Conservation (phyloP, 2,329 filamentous ascomycete genomes). For the Penicillium sp. region DNA sequence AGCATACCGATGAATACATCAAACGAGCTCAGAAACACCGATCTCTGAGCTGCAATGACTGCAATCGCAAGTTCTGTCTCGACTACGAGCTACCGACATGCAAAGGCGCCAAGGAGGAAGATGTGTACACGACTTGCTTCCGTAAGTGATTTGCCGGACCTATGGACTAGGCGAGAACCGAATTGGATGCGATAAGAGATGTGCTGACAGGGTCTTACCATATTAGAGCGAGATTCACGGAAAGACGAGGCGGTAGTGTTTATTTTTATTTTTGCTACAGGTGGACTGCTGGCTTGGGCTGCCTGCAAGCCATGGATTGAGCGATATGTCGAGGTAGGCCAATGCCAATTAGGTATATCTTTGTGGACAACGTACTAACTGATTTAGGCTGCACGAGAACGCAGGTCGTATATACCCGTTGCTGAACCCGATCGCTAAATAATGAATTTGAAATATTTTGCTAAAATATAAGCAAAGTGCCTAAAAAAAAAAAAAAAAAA, state of each 20-base stretch:
- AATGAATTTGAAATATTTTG: background rate
- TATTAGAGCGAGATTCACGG: conserved; percentile 61
- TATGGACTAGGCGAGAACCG: background rate
- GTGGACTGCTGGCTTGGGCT: conserved; percentile 61
- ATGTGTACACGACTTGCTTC: conserved; percentile 66
- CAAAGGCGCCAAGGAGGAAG: conserved; percentile 61
- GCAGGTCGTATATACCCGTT: conserved; percentile 54
- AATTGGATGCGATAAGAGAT: background rate
- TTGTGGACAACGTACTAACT: conserved; percentile 4
- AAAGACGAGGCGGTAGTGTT: conserved; percentile 67
- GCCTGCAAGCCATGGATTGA: conserved; percentile 60
- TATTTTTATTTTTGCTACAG: conserved; percentile 65
- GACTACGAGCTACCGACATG: conserved; percentile 63
- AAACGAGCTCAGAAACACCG: conserved; percentile 39
- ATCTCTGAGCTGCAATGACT: conserved; percentile 61
- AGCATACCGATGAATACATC: conserved; percentile 3
- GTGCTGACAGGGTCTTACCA: background rate
- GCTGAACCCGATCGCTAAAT: conserved; percentile 29
- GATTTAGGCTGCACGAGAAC: conserved; percentile 47
- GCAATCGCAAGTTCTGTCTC: conserved; percentile 66
- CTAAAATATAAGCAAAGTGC: background rate
- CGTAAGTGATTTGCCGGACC: conserved; percentile 41
- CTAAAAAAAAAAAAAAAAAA: no score
- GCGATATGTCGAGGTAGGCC: conserved; percentile 54
- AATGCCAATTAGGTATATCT: background rate